phyloP scores from a whole-genome alignment of 257 asterid genomes.

The Nicotiana sylvestris region DNA sequence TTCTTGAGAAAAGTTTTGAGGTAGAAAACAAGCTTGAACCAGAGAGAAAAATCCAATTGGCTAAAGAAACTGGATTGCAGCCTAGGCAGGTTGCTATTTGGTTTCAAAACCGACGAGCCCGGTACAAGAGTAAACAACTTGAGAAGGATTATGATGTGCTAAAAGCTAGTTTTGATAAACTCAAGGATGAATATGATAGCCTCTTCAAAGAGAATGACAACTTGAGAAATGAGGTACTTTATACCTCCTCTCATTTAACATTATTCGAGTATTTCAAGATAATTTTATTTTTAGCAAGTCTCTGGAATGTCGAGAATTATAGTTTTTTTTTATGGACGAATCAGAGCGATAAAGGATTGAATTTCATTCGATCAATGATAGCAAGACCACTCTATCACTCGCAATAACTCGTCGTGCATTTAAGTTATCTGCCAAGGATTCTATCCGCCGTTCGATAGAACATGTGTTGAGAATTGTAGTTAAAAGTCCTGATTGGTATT shows the following conservation, averaged over 20 bases:
- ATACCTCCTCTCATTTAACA: neutral
- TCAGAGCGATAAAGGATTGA: too few species aligned
- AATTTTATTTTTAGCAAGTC: neutral
- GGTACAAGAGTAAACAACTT: constrained; percentile 15
- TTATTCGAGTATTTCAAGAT: neutral
- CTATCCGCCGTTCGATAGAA: too few species aligned
- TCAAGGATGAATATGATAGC: constrained; percentile 8
- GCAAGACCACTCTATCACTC: too few species aligned
- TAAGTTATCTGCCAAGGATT: too few species aligned
- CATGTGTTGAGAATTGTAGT: too few species aligned
- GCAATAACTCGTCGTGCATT: too few species aligned
- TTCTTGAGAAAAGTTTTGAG: constrained; percentile 20
- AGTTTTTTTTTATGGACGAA: too few species aligned
- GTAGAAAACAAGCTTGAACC: constrained; percentile 23
- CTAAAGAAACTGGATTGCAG: constrained; percentile 18
- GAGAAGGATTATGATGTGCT: constrained; percentile 26
- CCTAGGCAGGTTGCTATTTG: constrained; percentile 23
- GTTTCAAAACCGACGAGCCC: constrained; percentile 22
- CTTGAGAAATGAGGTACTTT: constrained; percentile 51
- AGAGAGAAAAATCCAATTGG: constrained; percentile 12
- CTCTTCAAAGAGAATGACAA: constrained; percentile 47
- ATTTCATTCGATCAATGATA: too few species aligned
- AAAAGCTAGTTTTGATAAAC: constrained; percentile 48
- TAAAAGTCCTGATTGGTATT: neutral
- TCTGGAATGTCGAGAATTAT: neutral